A percentile compares a stretch with the other conserved stretches of the same genome.
Conservation (phyloP, 495 filamentous ascomycete species). For the Articulospora tetracladia region DNA sequence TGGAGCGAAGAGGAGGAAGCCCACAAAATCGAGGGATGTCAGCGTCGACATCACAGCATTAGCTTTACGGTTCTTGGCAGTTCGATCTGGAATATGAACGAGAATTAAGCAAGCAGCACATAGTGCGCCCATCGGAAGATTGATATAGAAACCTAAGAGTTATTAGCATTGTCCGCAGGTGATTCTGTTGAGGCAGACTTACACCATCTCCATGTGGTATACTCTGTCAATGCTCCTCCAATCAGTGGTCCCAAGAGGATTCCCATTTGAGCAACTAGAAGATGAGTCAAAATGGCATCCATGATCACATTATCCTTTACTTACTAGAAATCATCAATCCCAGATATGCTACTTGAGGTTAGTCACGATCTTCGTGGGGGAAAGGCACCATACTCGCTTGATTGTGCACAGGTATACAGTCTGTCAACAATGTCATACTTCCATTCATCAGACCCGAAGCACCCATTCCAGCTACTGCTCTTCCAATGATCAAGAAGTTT, state of each 20-base stretch:
- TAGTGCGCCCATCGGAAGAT: constrained; percentile 53
- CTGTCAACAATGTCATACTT: constrained; percentile 45
- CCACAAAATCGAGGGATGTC: constrained; percentile 45
- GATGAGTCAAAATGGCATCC: too few relatives aligned
- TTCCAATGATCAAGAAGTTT: constrained; percentile 48
- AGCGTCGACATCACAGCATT: constrained; percentile 13
- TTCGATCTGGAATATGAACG: constrained; percentile 42
- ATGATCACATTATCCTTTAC: too few relatives aligned
- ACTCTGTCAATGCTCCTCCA: constrained; percentile 61
- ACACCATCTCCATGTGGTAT: constrained; percentile 46
- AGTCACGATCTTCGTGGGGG: neutral
- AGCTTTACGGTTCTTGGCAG: neutral
- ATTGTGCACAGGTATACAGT: constrained; percentile 42
- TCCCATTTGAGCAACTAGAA: constrained; percentile 38
- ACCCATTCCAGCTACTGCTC: constrained; percentile 50
- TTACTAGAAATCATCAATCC: constrained; percentile 40
- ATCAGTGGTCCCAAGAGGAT: constrained; percentile 48
- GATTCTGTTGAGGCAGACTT: neutral
- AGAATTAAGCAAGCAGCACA: constrained; percentile 41
- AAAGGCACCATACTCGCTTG: constrained; percentile 40
- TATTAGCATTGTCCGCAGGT: neutral
- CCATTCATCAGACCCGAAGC: constrained; percentile 48
- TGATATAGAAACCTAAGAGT: constrained; percentile 54
- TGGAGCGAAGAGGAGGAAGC: constrained; percentile 36
- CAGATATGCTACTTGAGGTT: constrained; percentile 48